Percentiles rank a stretch among this genome's conserved stretches.
Evolutionary conservation across 1,139 yeast genomes (phyloP).

Genomic region (Waltiozyma sp.): DNA sequence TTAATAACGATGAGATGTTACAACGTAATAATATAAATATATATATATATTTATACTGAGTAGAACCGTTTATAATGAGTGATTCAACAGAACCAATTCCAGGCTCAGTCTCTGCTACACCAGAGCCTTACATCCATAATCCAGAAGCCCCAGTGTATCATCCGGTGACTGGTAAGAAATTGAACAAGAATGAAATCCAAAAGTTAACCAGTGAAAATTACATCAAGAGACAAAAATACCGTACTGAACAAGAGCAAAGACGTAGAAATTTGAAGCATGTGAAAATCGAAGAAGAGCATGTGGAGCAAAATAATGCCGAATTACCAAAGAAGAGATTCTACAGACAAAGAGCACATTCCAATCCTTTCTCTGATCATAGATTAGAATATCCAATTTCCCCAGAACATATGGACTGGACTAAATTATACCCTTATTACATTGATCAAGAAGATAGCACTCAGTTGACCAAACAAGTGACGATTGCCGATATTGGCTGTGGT

Average conservation of each 20-base stretch:
- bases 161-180: constrained; percentile 1
- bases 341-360: constrained; percentile 95
- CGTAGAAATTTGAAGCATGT: constrained; percentile 25
- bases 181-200: constrained; percentile 12
- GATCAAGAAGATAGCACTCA: constrained; percentile 29
- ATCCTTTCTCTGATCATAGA: constrained; percentile 92
- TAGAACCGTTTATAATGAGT: background rate
- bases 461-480: constrained; percentile 54
- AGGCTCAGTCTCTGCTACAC: background rate
- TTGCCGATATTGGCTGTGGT: constrained; percentile 97
- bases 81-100: background rate
- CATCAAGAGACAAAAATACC: constrained; percentile 22
- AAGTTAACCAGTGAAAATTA: constrained; percentile 13
- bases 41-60: no score
- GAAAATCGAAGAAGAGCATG: constrained; percentile 13
- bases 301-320: constrained; percentile 22
- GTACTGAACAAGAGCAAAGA: constrained; percentile 22
- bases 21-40: no score
- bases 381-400: constrained; percentile 83
- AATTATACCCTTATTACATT: constrained; percentile 52
- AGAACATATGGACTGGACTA: constrained; percentile 76
- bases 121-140: background rate
- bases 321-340: constrained; percentile 79
- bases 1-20: background rate
- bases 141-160: background rate